Evolutionary conservation across 768 basidiomycete genomes (phyloP), one percentile per base, ranked within the genome.

Genomic region (Naganishia onofrii): DNA sequence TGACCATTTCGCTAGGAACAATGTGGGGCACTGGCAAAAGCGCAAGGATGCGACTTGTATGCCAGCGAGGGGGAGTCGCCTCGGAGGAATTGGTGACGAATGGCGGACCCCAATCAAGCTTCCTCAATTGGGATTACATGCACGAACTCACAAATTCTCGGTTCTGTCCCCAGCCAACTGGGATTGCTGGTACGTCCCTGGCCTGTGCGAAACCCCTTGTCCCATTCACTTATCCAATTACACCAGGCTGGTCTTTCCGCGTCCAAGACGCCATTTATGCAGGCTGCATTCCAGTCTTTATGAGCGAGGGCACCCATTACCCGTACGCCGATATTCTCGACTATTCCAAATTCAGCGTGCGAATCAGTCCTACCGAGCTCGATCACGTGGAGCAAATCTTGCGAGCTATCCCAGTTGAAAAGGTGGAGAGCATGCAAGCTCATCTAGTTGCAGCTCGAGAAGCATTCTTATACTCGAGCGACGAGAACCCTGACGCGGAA

Each of bases 211-310:
- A n/a, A 6, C 17, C 44, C 0, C 44, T 32, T 5, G 13, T 21
- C n/a, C 9, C 65, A 31, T 48, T 23, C 17, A 42, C 38, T 28
- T 36, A 42, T 53, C 36, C 67, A 26, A 5, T 46, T 13, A 23
- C 66, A 51, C 8, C 32, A 79, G 78, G 79, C 56, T 83, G 83
- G 83, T 79, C 82, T 1, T 79, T 82, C 15, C 78, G 82, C 13
- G 75, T 78, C 3, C 79, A 78, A 72, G 82, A 83, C 64, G 81
- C 81, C 21, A 81, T 83, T 54, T 83, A 79, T 71, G 80, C 82
- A 26, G 83, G 83, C 46, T 83, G 83, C 72, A 83, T 83, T 32
- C 82, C 83, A 21, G 81, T 82, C 46, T 75, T 83, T 53, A 78
- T 81, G 55, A 79, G 82, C 72, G 82, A 83, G 71, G 79, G 79